Evolutionary conservation across 2,329 filamentous ascomycete genomes (phyloP), one percentile per base, ranked within the genome.

Genomic region (Fusarium vanettenii): DNA sequence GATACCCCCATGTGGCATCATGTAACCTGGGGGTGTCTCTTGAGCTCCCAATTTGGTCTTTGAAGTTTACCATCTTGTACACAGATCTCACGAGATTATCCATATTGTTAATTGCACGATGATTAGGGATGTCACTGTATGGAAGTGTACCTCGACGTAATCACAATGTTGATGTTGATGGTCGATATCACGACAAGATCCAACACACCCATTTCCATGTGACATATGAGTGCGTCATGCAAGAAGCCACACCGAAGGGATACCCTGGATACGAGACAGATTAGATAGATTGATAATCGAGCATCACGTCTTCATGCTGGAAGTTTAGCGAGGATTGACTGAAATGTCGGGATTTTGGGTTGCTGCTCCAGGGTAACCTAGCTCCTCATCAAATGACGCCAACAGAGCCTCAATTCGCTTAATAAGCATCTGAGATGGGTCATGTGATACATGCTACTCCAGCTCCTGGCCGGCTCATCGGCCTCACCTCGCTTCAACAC

Each of bases 401-500:
- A 14, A 22, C 52, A 50, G 48, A 41, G 56, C 35, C 31, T 59
- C 56, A 55, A n/a, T 8, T 29, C 27, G 45, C 45, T 64, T 57
- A 45, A 11, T 64, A 43, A 64, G 35, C 61, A 37, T 20, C 33
- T 14, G 31, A 33, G 2, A 6, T 9, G 7, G 25, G 6, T 0
- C 71, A 75, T 70, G 68, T 77, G 76, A 76, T 57, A 6, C 5
- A 18, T 4, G 8, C 29, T 31, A 31, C 29, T 31, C 64, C 70
- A 70, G 72, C 66, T 43, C 35, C 61, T 63, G 31, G 56, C 74
- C 74, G 79, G 71, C 71, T 71, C 70, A 72, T 82, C 82, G 82
- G 82, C 81, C 75, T 81, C 80, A 83, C 82, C 81, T 83, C 82
- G 82, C 82, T 83, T 84, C 80, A 82, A 83, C 79, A 70, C 73